Base-by-base conservation (phyloP, 345 rosid genomes). In the Crucihimalaya himalaica region DNA sequence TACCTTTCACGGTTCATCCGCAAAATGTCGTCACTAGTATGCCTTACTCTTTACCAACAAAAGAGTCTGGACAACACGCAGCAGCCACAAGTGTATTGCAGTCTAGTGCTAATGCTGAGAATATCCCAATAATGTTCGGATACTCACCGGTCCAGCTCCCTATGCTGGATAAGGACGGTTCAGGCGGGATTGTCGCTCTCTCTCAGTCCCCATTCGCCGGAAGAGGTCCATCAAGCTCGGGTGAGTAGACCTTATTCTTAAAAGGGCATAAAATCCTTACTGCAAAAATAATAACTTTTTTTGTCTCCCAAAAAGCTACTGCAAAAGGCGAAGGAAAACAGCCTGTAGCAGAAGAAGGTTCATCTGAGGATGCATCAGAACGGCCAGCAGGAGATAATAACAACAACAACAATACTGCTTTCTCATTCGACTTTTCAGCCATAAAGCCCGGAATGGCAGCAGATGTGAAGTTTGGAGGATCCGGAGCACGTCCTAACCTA, bases 401-500 rank as follows among this genome's bases (percentile, higher is more conserved):
- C 55, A 73, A 8, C 46, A 65, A 39, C n/a, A 65, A 39, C n/a
- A 54, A 31, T 21, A 39, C 66, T 0, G 84, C 83, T 29, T 56
- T 80, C 47, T 72, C 87, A 40, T 77, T 76, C 29, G 96, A 92
- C 82, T 83, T 88, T 55, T 85, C 94, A 0, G 91, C 89, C 52
- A 90, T 95, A 77, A 92, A 86, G 80, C 99, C 91, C 1, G 99
- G 98, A 25, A 88, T 95, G 69, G 90, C 86, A 70, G 86, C 98
- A 0, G 94, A 84, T 39, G 57, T 95, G 66, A 95, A 92, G 70
- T 88, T 95, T 69, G 98, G 97, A 63, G 98, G 99, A 37, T 86
- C 92, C 12, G 99, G 97, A 21, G 86, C 92, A 12, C 82, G 66
- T 39, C 98, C 99, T 7, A 87, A 92, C 78, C 74, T 95, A 63